Conservation (phyloP, 2,329 filamentous ascomycete species). For the Ophiostoma triangulosporum region DNA sequence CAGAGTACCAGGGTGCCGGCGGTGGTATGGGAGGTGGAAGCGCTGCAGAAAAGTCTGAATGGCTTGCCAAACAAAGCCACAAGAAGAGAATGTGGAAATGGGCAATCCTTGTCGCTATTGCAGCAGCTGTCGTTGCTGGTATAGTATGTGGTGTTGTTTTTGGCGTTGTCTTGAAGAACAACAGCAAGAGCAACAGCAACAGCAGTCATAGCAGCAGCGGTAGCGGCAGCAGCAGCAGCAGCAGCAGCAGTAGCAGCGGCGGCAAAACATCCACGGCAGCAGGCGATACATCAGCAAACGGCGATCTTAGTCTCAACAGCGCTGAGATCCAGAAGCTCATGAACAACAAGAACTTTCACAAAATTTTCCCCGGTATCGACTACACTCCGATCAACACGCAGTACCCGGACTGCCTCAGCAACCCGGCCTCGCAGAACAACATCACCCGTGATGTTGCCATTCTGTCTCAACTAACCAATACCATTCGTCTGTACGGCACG, state of each 20-base stretch:
- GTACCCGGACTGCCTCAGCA: conserved; percentile 67
- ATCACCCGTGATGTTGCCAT: conserved; percentile 84
- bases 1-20: background rate
- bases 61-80: conserved; percentile 44
- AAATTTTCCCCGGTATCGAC: conserved; percentile 89
- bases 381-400: conserved; percentile 88
- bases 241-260: conserved; percentile 23
- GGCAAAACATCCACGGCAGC: conserved; percentile 35
- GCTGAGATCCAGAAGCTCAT: conserved; percentile 61
- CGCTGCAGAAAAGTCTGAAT: conserved; percentile 50
- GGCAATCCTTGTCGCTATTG: conserved; percentile 51
- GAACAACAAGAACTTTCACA: conserved; percentile 71
- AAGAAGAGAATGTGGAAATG: conserved; percentile 55
- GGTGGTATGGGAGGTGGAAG: conserved; percentile 10
- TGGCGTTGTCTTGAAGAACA: conserved; percentile 49
- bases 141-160: conserved; percentile 65
- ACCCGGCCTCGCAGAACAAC: conserved; percentile 84
- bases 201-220: conserved; percentile 30
- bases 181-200: conserved; percentile 18
- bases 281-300: conserved; percentile 48
- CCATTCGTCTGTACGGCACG: conserved; percentile 79
- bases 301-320: conserved; percentile 62
- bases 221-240: conserved; percentile 21
- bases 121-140: conserved; percentile 51
- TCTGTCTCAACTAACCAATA: conserved; percentile 78